These are phyloP conservation scores for Leishmania aethiopica DNA, from an alignment of 208 protist genomes.

Conservation along the genomic window DNA sequence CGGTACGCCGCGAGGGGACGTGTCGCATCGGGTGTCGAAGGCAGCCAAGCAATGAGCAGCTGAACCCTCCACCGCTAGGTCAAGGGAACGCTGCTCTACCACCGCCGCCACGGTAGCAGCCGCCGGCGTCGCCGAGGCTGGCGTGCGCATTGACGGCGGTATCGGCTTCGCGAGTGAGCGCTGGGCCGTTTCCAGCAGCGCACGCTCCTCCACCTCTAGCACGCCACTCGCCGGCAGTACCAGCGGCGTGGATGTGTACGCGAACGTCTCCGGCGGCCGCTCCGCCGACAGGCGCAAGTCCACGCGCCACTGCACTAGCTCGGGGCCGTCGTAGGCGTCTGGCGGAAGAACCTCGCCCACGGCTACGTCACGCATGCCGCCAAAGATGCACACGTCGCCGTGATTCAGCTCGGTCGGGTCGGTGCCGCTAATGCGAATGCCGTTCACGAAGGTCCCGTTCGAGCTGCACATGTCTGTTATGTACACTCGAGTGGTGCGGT, in stretches of 20 bases:
- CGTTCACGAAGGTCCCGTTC: slow-evolving; percentile 91
- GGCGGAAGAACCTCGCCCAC: slow-evolving; percentile 50
- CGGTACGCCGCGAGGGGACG: slow-evolving; percentile 16
- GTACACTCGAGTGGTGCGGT: slow-evolving; percentile 32
- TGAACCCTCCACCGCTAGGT: neutral
- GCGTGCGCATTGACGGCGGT: neutral
- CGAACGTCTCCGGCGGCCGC: slow-evolving; percentile 22
- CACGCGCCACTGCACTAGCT: slow-evolving; percentile 81
- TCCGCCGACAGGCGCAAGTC: slow-evolving; percentile 20
- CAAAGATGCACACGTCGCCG: slow-evolving; percentile 76
- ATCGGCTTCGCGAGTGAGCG: slow-evolving; percentile 34
- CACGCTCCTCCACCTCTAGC: slow-evolving; percentile 47
- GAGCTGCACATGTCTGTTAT: slow-evolving; percentile 83
- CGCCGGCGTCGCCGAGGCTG: neutral
- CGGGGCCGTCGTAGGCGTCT: slow-evolving; percentile 55
- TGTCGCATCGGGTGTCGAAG: neutral
- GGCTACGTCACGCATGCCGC: slow-evolving; percentile 84
- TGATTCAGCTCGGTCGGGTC: slow-evolving; percentile 52
- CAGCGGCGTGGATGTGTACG: slow-evolving; percentile 54
- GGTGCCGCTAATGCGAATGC: slow-evolving; percentile 47
- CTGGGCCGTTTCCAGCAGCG: slow-evolving; percentile 40
- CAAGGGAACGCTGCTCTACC: too few relatives aligned
- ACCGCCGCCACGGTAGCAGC: neutral
- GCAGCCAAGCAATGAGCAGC: neutral
- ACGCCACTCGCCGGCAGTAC: slow-evolving; percentile 53